These are phyloP conservation scores for Zanthoxylum bungeanum DNA, from an alignment of 345 rosid species.

Conservation along the genomic window DNA sequence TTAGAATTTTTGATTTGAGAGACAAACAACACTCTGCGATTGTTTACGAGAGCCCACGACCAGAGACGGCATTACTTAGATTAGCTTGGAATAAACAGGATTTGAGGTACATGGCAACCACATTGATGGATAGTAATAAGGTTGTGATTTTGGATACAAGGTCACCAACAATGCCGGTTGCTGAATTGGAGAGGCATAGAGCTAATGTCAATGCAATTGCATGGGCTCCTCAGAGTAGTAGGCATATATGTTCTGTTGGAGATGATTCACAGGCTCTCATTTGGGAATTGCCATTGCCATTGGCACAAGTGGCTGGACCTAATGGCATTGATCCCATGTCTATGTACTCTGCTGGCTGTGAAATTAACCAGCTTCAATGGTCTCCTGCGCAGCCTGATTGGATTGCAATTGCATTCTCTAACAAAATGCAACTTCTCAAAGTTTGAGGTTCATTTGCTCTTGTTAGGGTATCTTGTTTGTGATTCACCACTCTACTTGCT, in stretches of 20 bases:
- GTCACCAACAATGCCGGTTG: constrained; percentile 69
- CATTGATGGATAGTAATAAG: constrained; percentile 77
- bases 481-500: too few relatives aligned
- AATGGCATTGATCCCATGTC: constrained; percentile 93
- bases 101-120: constrained; percentile 73
- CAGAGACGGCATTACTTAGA: constrained; percentile 67
- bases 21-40: constrained; percentile 79
- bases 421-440: constrained; percentile 87
- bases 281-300: constrained; percentile 92
- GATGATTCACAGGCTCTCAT: constrained; percentile 83
- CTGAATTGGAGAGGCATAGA: constrained; percentile 67
- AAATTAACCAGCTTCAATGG: constrained; percentile 96
- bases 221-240: constrained; percentile 81
- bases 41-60: constrained; percentile 75
- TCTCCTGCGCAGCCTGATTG: constrained; percentile 80
- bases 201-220: constrained; percentile 71
- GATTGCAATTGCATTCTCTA: constrained; percentile 82
- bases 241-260: constrained; percentile 85
- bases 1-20: constrained; percentile 67
- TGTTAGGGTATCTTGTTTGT: too few relatives aligned
- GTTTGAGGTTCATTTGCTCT: too few relatives aligned
- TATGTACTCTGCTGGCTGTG: constrained; percentile 75
- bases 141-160: constrained; percentile 76
- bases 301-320: constrained; percentile 86
- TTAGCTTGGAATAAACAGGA: constrained; percentile 91